A percentile compares a stretch with the other conserved stretches of the same genome.
Conservation (phyloP, 1,284 basidiomycete species). For the Pterulicium gracile region DNA sequence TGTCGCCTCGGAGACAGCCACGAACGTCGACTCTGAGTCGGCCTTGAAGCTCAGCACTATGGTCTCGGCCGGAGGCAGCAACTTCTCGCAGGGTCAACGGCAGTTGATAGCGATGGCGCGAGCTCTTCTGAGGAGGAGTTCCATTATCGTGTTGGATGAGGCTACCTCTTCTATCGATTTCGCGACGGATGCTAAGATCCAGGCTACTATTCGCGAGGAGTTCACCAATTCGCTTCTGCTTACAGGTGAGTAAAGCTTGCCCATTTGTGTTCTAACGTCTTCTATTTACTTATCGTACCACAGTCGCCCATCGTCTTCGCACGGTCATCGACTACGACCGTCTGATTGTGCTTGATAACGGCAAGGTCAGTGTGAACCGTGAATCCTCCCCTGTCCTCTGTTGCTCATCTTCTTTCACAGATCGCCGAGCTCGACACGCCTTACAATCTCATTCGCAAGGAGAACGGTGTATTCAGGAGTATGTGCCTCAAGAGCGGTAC, state of each 20-base stretch:
- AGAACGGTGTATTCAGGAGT: slow-evolving; percentile 63
- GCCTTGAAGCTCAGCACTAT: slow-evolving; percentile 58
- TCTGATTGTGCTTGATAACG: slow-evolving; percentile 74
- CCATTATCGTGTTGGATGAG: slow-evolving; percentile 78
- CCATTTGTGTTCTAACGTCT: not conserved
- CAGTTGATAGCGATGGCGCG: slow-evolving; percentile 77
- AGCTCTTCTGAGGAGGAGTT: slow-evolving; percentile 64
- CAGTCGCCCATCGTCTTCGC: slow-evolving; percentile 60
- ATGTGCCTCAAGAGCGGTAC: slow-evolving; percentile 81
- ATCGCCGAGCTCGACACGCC: slow-evolving; percentile 82
- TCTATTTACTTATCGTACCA: slow-evolving; percentile 4
- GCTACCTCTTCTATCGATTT: slow-evolving; percentile 73
- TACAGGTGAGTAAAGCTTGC: slow-evolving; percentile 30
- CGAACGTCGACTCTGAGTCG: slow-evolving; percentile 40
- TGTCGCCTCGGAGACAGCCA: slow-evolving; percentile 21
- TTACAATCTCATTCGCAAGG: slow-evolving; percentile 60
- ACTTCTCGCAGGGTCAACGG: slow-evolving; percentile 79
- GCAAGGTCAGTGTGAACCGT: slow-evolving; percentile 28
- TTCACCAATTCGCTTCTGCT: slow-evolving; percentile 54
- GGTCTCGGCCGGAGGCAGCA: slow-evolving; percentile 71
- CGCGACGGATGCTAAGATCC: slow-evolving; percentile 69
- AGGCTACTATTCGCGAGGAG: slow-evolving; percentile 71
- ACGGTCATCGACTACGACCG: slow-evolving; percentile 75
- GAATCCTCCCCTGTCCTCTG: slow-evolving; percentile 1
- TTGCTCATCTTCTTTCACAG: slow-evolving; percentile 14